These are phyloP conservation scores for Trametes sanguinea DNA, from an alignment of 768 basidiomycete genomes.

Conservation along the genomic window DNA sequence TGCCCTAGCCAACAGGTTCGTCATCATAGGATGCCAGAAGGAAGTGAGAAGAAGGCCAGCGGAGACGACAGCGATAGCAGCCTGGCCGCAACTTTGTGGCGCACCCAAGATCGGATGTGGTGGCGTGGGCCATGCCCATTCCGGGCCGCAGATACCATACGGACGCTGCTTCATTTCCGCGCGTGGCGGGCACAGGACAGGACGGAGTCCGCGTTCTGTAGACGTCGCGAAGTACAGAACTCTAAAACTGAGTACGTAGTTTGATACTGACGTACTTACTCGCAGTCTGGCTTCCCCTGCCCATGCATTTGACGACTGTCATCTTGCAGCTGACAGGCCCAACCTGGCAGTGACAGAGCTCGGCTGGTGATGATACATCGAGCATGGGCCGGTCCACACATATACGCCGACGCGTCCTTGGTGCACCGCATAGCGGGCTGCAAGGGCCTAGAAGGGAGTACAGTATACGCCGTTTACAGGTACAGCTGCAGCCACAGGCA, in stretches of 20 bases:
- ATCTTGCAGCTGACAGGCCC: too few relatives aligned
- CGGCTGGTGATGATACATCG: too few relatives aligned
- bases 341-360: too few relatives aligned
- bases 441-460: neutral
- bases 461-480: neutral
- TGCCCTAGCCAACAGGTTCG: neutral
- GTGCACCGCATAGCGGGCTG: neutral
- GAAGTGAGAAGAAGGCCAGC: neutral
- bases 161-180: conserved; percentile 1
- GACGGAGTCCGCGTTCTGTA: neutral
- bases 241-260: neutral
- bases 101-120: neutral
- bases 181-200: neutral
- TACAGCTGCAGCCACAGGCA: conserved; percentile 14
- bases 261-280: too few relatives aligned
- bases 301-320: too few relatives aligned
- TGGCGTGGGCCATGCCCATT: neutral
- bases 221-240: neutral
- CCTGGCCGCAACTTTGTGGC: neutral
- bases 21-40: neutral
- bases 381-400: too few relatives aligned
- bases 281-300: too few relatives aligned
- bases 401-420: too few relatives aligned
- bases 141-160: neutral
- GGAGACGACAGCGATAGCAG: neutral